These are phyloP conservation scores for Myrmaecium sp. DNA, from an alignment of 2,329 filamentous ascomycete species.

Conservation along the genomic window DNA sequence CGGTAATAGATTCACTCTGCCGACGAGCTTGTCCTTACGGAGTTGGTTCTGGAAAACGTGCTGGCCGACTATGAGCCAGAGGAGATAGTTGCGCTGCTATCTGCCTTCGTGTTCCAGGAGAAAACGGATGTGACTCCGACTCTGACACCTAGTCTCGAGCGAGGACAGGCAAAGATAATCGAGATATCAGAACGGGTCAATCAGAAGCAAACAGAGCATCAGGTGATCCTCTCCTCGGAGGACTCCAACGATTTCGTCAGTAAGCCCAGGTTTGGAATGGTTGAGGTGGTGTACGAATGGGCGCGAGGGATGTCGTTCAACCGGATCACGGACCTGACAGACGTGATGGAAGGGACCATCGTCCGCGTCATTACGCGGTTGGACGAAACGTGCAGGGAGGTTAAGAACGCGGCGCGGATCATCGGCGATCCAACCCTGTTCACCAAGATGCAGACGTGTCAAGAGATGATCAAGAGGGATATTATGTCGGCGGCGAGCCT, in stretches of 20 bases:
- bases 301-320: slow-evolving; percentile 96
- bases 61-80: slow-evolving; percentile 89
- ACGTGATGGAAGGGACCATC: slow-evolving; percentile 94
- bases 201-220: slow-evolving; percentile 69
- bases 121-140: slow-evolving; percentile 74
- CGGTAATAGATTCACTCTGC: slow-evolving; percentile 80
- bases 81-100: slow-evolving; percentile 87
- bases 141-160: slow-evolving; percentile 65
- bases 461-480: slow-evolving; percentile 78
- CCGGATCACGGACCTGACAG: slow-evolving; percentile 88
- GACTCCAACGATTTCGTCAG: slow-evolving; percentile 87
- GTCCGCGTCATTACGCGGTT: slow-evolving; percentile 84
- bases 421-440: slow-evolving; percentile 89
- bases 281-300: slow-evolving; percentile 98
- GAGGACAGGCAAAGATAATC: slow-evolving; percentile 71
- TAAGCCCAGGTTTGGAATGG: slow-evolving; percentile 74
- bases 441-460: slow-evolving; percentile 90
- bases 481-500: slow-evolving; percentile 24
- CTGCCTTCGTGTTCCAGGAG: slow-evolving; percentile 93
- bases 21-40: slow-evolving; percentile 88
- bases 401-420: slow-evolving; percentile 90
- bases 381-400: slow-evolving; percentile 91
- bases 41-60: slow-evolving; percentile 91
- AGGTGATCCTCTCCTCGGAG: slow-evolving; percentile 80
- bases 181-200: slow-evolving; percentile 88